Conservation (phyloP, 441 rosid genomes). For the Geranium incanum region DNA sequence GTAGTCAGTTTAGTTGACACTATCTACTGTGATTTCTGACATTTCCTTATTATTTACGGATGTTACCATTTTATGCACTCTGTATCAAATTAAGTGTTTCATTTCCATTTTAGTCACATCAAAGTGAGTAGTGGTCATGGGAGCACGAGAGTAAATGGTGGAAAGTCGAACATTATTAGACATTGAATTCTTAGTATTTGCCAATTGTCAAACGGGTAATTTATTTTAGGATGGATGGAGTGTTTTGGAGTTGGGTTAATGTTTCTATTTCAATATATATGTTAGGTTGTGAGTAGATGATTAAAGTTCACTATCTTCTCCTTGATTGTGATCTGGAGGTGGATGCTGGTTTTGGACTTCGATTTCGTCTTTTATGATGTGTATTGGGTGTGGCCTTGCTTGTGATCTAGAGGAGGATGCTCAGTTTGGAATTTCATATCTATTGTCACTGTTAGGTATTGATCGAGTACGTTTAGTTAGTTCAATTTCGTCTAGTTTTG, state of each 20-base stretch:
- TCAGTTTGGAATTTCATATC: not conserved
- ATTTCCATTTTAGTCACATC: not conserved
- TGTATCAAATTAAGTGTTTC: not conserved
- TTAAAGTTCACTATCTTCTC: not conserved
- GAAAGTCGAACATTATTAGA: no score
- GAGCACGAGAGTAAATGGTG: not conserved
- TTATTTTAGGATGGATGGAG: not conserved
- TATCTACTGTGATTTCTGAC: not conserved
- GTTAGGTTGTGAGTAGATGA: not conserved
- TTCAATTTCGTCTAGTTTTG: not conserved
- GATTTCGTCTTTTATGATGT: not conserved
- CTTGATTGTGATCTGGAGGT: no score
- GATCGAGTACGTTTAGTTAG: not conserved
- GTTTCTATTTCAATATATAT: not conserved
- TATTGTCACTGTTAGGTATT: not conserved
- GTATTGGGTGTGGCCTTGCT: not conserved
- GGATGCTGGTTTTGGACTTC: not conserved
- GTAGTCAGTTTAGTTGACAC: no score
- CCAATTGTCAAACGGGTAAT: no score
- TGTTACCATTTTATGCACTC: not conserved
- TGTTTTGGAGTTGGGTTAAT: not conserved
- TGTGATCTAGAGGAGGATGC: not conserved
- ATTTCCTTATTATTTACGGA: no score
- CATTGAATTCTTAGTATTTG: no score
- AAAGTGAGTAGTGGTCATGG: not conserved